These are phyloP conservation scores for Flaveria floridana DNA, from an alignment of 140 eudicot genomes.

Conservation along the genomic window DNA sequence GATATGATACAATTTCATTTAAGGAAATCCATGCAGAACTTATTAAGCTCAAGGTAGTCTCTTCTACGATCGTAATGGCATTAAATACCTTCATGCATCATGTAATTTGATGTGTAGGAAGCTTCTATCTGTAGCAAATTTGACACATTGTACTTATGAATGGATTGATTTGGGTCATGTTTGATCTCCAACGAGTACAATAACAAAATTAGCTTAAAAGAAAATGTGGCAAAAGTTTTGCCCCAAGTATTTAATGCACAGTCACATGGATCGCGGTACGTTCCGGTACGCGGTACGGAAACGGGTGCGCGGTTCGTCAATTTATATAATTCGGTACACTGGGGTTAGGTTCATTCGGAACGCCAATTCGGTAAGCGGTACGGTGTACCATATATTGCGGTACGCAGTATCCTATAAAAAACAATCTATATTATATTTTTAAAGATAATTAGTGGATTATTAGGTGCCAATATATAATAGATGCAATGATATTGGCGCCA, in stretches of 20 bases:
- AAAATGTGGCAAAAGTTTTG: background rate
- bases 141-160: background rate
- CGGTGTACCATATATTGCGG: too few species aligned
- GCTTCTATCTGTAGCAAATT: background rate
- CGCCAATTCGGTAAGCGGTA: too few species aligned
- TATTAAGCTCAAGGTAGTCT: conserved; percentile 66
- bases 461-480: too few species aligned
- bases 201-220: background rate
- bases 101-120: background rate
- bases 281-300: too few species aligned
- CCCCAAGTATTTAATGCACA: background rate
- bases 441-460: too few species aligned
- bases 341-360: too few species aligned
- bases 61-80: background rate
- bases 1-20: conserved; percentile 61
- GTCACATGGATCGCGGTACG: too few species aligned
- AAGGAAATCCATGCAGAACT: conserved; percentile 63
- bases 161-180: background rate
- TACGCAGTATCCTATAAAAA: too few species aligned
- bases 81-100: background rate
- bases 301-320: too few species aligned
- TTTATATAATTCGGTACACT: too few species aligned
- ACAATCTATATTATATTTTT: too few species aligned
- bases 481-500: too few species aligned
- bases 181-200: background rate